phyloP scores from a whole-genome alignment of 768 basidiomycete species.

The Calocybe gangraenosa region DNA sequence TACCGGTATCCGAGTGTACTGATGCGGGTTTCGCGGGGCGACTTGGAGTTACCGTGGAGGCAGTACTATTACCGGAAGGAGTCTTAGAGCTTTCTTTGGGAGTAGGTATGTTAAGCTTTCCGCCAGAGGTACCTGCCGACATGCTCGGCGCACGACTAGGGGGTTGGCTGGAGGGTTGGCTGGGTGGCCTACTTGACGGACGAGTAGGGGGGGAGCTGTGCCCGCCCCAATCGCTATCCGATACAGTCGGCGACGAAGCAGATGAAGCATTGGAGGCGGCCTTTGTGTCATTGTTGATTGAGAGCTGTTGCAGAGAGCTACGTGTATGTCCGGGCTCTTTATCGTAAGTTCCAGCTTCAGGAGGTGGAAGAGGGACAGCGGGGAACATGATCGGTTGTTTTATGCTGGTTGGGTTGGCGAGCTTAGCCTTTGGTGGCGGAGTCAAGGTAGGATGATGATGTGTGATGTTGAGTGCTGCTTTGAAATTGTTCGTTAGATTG shows the following conservation, averaged over 20 bases:
- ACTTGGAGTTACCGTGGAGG: conserved; percentile 12
- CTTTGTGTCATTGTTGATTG: conserved; percentile 16
- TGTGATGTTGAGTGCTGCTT: conserved; percentile 20
- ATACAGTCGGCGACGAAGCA: conserved; percentile 44
- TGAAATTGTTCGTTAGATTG: conserved; percentile 22
- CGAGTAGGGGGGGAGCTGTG: conserved; percentile 54
- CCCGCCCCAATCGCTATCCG: conserved; percentile 52
- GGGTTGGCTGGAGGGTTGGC: conserved; percentile 50
- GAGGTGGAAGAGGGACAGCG: conserved; percentile 47
- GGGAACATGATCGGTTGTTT: conserved; percentile 7
- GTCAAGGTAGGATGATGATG: conserved; percentile 18
- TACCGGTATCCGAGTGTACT: conserved; percentile 51
- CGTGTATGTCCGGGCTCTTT: conserved; percentile 51
- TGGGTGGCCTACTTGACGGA: conserved; percentile 48
- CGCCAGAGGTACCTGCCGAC: conserved; percentile 39
- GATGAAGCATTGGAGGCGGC: conserved; percentile 32
- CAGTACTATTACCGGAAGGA: conserved; percentile 15
- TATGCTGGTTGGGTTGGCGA: conserved; percentile 3
- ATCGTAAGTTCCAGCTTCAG: conserved; percentile 41
- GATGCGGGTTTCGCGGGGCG: conserved; percentile 33
- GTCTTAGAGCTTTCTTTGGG: conserved; percentile 18
- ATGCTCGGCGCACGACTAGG: conserved; percentile 45
- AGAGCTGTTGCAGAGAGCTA: conserved; percentile 37
- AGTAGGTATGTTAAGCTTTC: conserved; percentile 21
- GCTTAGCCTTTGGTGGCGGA: conserved; percentile 4